A percentile compares a stretch with the other conserved stretches of the same genome.
Conservation (phyloP, 768 basidiomycete genomes). For the Rhizopogon vulgaris region DNA sequence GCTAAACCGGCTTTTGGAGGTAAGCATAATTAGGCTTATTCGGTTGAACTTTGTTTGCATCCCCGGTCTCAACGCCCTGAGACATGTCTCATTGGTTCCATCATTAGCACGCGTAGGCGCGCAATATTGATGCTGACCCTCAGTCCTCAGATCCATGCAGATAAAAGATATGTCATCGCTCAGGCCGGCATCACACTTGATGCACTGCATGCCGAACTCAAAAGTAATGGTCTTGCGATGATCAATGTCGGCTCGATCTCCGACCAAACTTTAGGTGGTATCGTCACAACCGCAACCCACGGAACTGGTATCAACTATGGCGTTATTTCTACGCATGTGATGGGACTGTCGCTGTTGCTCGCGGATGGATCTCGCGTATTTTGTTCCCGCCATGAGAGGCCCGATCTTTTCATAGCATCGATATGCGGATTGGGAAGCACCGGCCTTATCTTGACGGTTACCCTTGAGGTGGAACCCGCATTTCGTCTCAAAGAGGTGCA, state of each 20-base stretch:
- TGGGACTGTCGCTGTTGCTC: slow-evolving; percentile 67
- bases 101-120: slow-evolving; percentile 3
- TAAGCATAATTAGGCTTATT: slow-evolving; percentile 34
- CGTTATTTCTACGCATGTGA: slow-evolving; percentile 78
- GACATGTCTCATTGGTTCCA: neutral
- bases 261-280: slow-evolving; percentile 90
- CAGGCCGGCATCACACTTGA: slow-evolving; percentile 79
- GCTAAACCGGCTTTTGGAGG: slow-evolving; percentile 70
- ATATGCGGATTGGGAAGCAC: slow-evolving; percentile 89
- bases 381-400: slow-evolving; percentile 56
- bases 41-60: slow-evolving; percentile 10
- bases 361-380: slow-evolving; percentile 66
- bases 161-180: slow-evolving; percentile 60
- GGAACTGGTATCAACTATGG: slow-evolving; percentile 78
- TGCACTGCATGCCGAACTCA: slow-evolving; percentile 65
- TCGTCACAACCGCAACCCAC: slow-evolving; percentile 92
- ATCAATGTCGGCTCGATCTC: slow-evolving; percentile 93
- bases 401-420: slow-evolving; percentile 83
- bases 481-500: slow-evolving; percentile 78
- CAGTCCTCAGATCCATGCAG: slow-evolving; percentile 54
- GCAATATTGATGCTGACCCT: slow-evolving; percentile 1
- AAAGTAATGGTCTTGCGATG: slow-evolving; percentile 69
- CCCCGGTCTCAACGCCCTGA: neutral
- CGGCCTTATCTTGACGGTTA: slow-evolving; percentile 77
- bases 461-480: slow-evolving; percentile 72